Conservation (phyloP, 495 filamentous ascomycete species). For the Lasiosphaeria ovina region DNA sequence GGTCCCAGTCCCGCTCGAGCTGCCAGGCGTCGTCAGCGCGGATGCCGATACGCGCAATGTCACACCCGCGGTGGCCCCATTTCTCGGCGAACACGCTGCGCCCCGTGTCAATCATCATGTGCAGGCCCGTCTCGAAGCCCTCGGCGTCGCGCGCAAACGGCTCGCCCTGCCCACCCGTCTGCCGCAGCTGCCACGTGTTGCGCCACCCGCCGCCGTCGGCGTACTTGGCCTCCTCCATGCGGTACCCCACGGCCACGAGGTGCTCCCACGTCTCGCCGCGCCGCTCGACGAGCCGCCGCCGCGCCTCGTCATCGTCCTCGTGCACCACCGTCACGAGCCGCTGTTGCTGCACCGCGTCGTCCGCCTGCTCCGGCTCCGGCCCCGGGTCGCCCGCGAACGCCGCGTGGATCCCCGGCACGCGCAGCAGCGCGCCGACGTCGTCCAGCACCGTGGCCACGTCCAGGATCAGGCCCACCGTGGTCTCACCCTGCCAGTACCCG, state of each 20-base stretch:
- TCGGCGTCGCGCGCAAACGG: slow-evolving; percentile 54
- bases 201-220: slow-evolving; percentile 28
- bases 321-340: background rate
- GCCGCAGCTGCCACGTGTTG: slow-evolving; percentile 53
- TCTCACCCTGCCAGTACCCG: slow-evolving; percentile 47
- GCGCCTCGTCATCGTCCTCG: slow-evolving; percentile 19
- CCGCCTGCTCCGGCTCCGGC: background rate
- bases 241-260: slow-evolving; percentile 30
- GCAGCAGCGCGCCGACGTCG: slow-evolving; percentile 47
- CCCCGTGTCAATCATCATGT: slow-evolving; percentile 50
- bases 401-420: slow-evolving; percentile 28
- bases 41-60: slow-evolving; percentile 26
- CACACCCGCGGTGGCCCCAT: slow-evolving; percentile 47
- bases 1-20: slow-evolving; percentile 39
- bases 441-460: slow-evolving; percentile 49
- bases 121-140: slow-evolving; percentile 51
- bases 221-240: slow-evolving; percentile 40
- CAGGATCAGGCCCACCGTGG: slow-evolving; percentile 45
- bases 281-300: slow-evolving; percentile 22
- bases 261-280: slow-evolving; percentile 37
- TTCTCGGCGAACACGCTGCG: slow-evolving; percentile 52
- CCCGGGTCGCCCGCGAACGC: slow-evolving; percentile 31
- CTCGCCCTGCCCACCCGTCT: slow-evolving; percentile 56
- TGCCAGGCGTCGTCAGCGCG: slow-evolving; percentile 36
- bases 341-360: background rate